These are phyloP conservation scores for Salix caprea DNA, from an alignment of 345 rosid genomes.

Conservation along the genomic window DNA sequence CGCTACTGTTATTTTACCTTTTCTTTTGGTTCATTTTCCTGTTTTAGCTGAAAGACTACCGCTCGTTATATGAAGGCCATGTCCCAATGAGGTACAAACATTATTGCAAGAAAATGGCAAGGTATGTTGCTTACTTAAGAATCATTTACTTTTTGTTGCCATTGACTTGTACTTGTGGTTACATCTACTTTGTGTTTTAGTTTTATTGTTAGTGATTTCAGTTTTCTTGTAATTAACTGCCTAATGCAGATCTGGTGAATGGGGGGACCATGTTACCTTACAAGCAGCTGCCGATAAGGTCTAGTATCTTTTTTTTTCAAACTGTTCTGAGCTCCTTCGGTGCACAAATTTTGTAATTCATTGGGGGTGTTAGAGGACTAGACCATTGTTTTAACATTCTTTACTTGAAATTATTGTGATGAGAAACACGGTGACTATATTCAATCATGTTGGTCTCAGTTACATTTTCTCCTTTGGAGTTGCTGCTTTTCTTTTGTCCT, in stretches of 20 bases:
- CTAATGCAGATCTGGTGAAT: conserved; percentile 74
- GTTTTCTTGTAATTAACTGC: background rate
- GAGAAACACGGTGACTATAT: no score
- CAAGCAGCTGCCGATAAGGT: conserved; percentile 99
- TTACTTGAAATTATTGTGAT: no score
- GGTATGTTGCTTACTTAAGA: conserved; percentile 46
- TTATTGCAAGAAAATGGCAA: conserved; percentile 78
- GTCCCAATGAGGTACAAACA: conserved; percentile 93
- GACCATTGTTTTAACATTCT: no score
- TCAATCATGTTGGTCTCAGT: no score
- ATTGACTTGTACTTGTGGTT: background rate
- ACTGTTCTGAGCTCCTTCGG: conserved; percentile 3
- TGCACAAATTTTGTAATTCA: background rate
- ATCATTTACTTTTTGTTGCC: conserved; percentile 1
- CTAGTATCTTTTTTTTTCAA: conserved; percentile 14
- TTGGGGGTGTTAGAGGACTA: no score
- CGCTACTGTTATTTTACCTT: conserved; percentile 2
- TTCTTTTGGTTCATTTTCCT: conserved; percentile 17
- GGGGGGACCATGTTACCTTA: conserved; percentile 93
- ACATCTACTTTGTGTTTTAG: conserved; percentile 2
- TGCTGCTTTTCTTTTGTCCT: background rate
- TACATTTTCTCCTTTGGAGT: no score
- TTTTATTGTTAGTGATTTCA: background rate
- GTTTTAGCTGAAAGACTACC: conserved; percentile 68
- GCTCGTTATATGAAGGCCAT: conserved; percentile 69